phyloP scores from a whole-genome alignment of 306 rosid species.

The Fragaria nilgerrensis region DNA sequence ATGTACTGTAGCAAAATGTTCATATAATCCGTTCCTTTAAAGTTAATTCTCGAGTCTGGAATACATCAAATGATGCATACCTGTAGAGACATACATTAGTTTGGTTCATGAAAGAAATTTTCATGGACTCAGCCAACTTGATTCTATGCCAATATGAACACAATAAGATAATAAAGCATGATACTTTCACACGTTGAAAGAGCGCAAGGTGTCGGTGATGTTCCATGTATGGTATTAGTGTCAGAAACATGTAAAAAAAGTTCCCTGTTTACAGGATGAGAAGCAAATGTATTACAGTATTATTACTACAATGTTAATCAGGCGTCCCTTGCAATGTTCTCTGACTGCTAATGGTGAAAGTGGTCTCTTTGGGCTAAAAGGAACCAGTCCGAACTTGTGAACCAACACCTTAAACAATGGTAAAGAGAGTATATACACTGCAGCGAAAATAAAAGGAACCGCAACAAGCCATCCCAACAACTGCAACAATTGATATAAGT shows the following conservation, averaged over 20 bases:
- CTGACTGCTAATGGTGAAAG: conserved; percentile 46
- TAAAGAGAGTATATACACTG: conserved; percentile 44
- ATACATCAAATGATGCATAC: conserved; percentile 3
- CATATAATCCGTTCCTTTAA: neutral
- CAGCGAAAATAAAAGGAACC: conserved; percentile 57
- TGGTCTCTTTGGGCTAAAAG: conserved; percentile 57
- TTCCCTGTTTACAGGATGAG: conserved; percentile 8
- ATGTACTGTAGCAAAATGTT: neutral
- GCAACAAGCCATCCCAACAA: conserved; percentile 83
- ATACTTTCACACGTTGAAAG: neutral
- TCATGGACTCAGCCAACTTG: conserved; percentile 5
- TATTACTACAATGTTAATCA: conserved; percentile 32
- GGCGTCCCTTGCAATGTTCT: conserved; percentile 45
- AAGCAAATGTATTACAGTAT: neutral
- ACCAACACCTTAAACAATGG: conserved; percentile 75
- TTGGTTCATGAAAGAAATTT: conserved; percentile 10
- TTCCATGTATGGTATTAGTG: conserved; percentile 6
- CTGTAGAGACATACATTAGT: conserved; percentile 11
- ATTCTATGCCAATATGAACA: neutral
- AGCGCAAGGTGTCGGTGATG: neutral
- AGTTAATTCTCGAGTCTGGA: neutral
- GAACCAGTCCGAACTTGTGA: conserved; percentile 51
- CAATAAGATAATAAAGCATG: neutral
- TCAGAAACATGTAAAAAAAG: conserved; percentile 9
- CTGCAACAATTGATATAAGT: conserved; percentile 42